Percentiles rank a stretch among this genome's conserved stretches.
Conservation (phyloP, 768 basidiomycete genomes). For the Collybiopsis confluens region DNA sequence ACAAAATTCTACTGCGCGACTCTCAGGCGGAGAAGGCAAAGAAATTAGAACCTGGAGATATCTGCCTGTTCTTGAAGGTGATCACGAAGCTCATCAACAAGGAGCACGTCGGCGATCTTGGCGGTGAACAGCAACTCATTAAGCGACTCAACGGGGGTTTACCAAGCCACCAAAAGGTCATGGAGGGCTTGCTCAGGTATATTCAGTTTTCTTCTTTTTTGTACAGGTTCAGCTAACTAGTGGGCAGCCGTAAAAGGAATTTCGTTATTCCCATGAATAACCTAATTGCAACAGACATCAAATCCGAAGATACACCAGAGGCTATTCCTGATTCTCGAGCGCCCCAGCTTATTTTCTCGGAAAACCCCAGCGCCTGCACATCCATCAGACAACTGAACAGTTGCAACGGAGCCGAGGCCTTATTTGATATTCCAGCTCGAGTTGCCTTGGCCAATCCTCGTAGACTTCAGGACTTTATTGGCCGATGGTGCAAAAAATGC, state of each 20-base stretch:
- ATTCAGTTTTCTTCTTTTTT: slow-evolving; percentile 9
- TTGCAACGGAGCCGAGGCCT: background rate
- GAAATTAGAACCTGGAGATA: slow-evolving; percentile 34
- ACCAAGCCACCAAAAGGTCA: slow-evolving; percentile 33
- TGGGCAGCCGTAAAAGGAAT: background rate
- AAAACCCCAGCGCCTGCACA: background rate
- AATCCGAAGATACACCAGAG: too few species aligned
- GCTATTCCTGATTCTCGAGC: background rate
- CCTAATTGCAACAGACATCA: too few species aligned
- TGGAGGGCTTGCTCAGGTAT: slow-evolving; percentile 36
- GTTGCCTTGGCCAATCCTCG: background rate
- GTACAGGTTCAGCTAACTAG: background rate
- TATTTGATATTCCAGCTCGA: background rate
- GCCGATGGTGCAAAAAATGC: slow-evolving; percentile 51
- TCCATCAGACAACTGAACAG: background rate
- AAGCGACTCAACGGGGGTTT: slow-evolving; percentile 34
- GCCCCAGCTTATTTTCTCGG: background rate
- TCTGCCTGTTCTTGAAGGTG: slow-evolving; percentile 48
- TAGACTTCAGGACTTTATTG: slow-evolving; percentile 38
- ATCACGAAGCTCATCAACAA: slow-evolving; percentile 35
- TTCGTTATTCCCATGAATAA: background rate
- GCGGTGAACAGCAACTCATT: slow-evolving; percentile 42
- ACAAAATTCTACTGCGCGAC: slow-evolving; percentile 50
- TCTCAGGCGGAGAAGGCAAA: slow-evolving; percentile 38
- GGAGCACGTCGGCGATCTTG: slow-evolving; percentile 36